These are phyloP conservation scores for Capsella rubella DNA, from an alignment of 441 rosid species.

Conservation along the genomic window DNA sequence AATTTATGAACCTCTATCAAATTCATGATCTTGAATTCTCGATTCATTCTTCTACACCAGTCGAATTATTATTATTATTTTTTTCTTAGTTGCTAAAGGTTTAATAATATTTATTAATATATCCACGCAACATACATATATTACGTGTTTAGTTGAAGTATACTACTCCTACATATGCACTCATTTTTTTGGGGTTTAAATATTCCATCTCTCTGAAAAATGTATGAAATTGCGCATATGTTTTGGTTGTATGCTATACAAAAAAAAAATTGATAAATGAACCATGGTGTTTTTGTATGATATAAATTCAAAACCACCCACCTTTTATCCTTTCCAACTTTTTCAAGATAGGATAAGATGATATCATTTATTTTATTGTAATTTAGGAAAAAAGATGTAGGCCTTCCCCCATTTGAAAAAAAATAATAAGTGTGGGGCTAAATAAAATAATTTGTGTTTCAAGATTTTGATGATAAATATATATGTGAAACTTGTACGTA, in stretches of 20 bases:
- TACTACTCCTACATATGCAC: too few relatives aligned
- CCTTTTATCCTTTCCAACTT: slow-evolving; percentile 26
- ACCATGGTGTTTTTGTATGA: slow-evolving; percentile 5
- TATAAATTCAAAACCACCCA: slow-evolving; percentile 34
- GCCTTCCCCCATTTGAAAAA: background rate
- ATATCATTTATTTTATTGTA: slow-evolving; percentile 17
- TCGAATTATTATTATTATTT: too few relatives aligned
- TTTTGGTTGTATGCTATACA: background rate
- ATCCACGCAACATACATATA: background rate
- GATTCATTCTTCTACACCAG: background rate
- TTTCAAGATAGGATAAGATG: slow-evolving; percentile 33
- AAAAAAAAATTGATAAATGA: background rate
- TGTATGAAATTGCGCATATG: background rate
- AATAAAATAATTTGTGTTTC: background rate
- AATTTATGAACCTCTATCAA: background rate
- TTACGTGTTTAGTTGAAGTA: background rate
- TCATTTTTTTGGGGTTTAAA: too few relatives aligned
- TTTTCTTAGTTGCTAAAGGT: too few relatives aligned
- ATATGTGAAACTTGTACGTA: background rate
- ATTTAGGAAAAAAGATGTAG: background rate
- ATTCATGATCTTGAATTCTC: background rate
- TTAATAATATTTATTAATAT: background rate
- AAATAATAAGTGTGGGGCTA: slow-evolving; percentile 14
- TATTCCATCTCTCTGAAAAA: background rate
- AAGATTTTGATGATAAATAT: background rate